These are phyloP conservation scores for Uronychia setigera DNA, from an alignment of 73 alveolate genomes.

Conservation along the genomic window DNA sequence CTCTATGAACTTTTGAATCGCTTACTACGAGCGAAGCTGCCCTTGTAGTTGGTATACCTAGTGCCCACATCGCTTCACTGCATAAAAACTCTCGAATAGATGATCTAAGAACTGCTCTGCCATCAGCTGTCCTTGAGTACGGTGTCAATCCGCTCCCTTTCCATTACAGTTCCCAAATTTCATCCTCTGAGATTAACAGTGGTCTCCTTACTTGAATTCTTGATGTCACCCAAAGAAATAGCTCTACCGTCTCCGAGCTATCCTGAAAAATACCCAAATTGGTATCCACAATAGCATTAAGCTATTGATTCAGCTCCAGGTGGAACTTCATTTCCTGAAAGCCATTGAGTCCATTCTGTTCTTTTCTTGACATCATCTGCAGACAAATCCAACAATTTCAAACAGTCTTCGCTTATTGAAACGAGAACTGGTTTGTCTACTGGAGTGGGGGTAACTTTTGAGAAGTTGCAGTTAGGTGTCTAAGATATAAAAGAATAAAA, in stretches of 20 bases:
- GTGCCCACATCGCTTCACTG: constrained; percentile 82
- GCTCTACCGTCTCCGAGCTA: constrained; percentile 90
- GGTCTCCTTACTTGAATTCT: too few relatives aligned
- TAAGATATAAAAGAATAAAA: too few relatives aligned
- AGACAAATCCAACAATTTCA: constrained; percentile 5
- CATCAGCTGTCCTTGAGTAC: constrained; percentile 88
- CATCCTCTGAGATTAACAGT: too few relatives aligned
- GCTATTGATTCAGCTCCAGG: constrained; percentile 64
- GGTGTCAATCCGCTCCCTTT: constrained; percentile 95
- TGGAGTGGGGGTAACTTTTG: constrained; percentile 47
- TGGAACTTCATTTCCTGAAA: constrained; percentile 58
- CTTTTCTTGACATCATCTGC: not conserved
- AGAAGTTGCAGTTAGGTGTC: constrained; percentile 20
- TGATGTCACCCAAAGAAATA: constrained; percentile 72
- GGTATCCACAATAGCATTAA: constrained; percentile 81
- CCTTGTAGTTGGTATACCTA: constrained; percentile 78
- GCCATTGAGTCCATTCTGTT: constrained; percentile 34
- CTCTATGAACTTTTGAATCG: constrained; percentile 74
- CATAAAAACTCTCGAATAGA: constrained; percentile 90
- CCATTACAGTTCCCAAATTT: constrained; percentile 69
- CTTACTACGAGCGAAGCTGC: constrained; percentile 76
- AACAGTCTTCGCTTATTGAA: constrained; percentile 5
- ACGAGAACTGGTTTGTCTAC: constrained; percentile 48
- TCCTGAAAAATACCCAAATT: constrained; percentile 81
- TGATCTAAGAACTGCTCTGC: constrained; percentile 90